Base-by-base conservation (phyloP, 306 rosid genomes). In the Fragaria iinumae region DNA sequence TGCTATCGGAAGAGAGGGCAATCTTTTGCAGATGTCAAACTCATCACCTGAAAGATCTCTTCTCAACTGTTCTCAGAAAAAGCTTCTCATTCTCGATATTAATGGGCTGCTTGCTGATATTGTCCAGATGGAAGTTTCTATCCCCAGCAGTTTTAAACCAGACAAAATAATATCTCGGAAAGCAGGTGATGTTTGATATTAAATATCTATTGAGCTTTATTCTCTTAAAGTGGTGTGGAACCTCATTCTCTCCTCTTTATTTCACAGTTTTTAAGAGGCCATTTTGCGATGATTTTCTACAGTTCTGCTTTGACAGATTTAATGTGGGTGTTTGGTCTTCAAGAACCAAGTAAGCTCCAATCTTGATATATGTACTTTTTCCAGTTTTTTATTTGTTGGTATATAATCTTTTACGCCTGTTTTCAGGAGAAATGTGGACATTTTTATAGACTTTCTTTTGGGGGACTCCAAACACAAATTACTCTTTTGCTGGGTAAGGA, bases 221-320 rank as follows among this genome's bases (percentile, higher is more conserved):
- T 27, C 72, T 64, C 49, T 45, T 74, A 50, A 38, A 78, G 57
- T 38, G 13, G 27, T 86, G 67, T 76, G 81, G 76, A 69, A 76
- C 71, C 73, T 85, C 52, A 72, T 66, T 59, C 59, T 50, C 47
- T 34, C 59, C 57, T 65, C 52, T 36, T 41, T 38, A 38, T 73
- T n/a, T 65, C 48, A 79, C 96, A 95, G 99, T 95, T 77, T 95
- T 87, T 84, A 95, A 89, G 87, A 90, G 99, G 86, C 99, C 99
- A 23, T 89, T 72, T 65, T 92, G 92, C 87, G 88, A 84, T n/a
- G 88, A 85, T 77, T 95, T 95, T 83, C 82, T 95, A 20, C 77
- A 71, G 80, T 95, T 95, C 77, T 95, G 97, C 87, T 88, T 95
- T 72, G 90, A 90, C 62, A 90, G 69, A 85, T 95, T 95, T 84